Percentiles rank a stretch among this genome's conserved stretches.
These are phyloP conservation scores for Pythium rishiriense DNA, from an alignment of 352 stramenopile species.

Conservation along the genomic window DNA sequence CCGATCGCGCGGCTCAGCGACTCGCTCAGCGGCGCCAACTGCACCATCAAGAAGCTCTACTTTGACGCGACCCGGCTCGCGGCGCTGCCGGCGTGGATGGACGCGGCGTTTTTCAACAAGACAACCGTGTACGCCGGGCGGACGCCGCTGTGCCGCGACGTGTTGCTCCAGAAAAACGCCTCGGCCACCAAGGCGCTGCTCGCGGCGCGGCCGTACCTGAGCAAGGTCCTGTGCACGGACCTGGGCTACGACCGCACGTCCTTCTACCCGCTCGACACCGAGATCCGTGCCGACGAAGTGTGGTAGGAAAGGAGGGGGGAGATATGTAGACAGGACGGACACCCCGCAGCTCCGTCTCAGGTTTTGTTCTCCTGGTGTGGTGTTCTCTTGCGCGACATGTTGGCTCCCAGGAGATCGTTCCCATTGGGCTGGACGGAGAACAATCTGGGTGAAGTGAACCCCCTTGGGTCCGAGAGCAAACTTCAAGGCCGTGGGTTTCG, in stretches of 20 bases:
- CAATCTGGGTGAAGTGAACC: constrained; percentile 1
- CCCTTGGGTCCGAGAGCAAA: neutral
- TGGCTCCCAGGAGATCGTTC: neutral
- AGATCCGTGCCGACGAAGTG: constrained; percentile 11
- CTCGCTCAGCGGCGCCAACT: neutral
- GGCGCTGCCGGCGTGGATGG: constrained; percentile 4
- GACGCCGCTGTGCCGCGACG: constrained; percentile 6
- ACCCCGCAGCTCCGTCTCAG: too few species aligned
- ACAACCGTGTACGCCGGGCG: neutral
- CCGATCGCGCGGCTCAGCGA: constrained; percentile 11
- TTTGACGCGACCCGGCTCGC: constrained; percentile 8
- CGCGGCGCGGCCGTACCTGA: constrained; percentile 2
- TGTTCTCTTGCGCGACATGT: neutral
- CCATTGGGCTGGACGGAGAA: neutral
- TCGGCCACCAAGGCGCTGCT: constrained; percentile 1
- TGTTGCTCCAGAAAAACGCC: constrained; percentile 3
- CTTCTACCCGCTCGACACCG: constrained; percentile 7
- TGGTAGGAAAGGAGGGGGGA: neutral
- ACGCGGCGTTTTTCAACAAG: constrained; percentile 5
- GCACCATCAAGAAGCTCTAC: neutral
- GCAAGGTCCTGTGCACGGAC: constrained; percentile 8
- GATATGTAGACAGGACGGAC: too few species aligned
- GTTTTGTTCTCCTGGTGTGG: neutral
- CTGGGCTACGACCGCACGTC: neutral
- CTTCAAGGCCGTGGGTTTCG: neutral